Evolutionary conservation across 2,329 filamentous ascomycete species (phyloP).

Genomic region (Xylaria sp.): DNA sequence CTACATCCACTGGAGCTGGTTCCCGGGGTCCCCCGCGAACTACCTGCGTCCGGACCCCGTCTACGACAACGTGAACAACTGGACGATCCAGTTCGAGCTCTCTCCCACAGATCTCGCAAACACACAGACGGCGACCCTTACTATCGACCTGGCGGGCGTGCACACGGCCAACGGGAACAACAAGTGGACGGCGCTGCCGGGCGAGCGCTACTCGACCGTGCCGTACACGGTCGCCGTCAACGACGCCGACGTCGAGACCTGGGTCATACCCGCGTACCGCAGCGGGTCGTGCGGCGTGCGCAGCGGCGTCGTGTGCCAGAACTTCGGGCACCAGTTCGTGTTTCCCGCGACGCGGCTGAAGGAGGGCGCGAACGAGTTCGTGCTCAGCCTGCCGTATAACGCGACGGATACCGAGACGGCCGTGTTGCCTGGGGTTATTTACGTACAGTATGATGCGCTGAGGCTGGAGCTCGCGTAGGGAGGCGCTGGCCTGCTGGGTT

Average conservation of each 20-base stretch:
- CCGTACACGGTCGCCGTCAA: slow-evolving; percentile 59
- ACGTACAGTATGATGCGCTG: slow-evolving; percentile 74
- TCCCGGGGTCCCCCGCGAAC: slow-evolving; percentile 64
- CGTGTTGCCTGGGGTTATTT: slow-evolving; percentile 63
- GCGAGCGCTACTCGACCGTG: slow-evolving; percentile 64
- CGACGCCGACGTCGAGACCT: slow-evolving; percentile 53
- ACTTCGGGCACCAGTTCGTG: slow-evolving; percentile 67
- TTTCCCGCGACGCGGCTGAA: slow-evolving; percentile 63
- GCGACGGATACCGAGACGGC: slow-evolving; percentile 70
- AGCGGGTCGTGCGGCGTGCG: slow-evolving; percentile 70
- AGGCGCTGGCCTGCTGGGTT: not conserved
- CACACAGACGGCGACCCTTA: slow-evolving; percentile 65
- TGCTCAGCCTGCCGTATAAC: slow-evolving; percentile 68
- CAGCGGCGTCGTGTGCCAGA: slow-evolving; percentile 70
- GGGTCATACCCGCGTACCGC: slow-evolving; percentile 55
- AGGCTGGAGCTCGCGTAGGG: slow-evolving; percentile 58
- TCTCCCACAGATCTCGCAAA: slow-evolving; percentile 55
- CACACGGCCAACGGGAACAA: slow-evolving; percentile 68
- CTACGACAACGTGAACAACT: slow-evolving; percentile 59
- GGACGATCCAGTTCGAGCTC: slow-evolving; percentile 67
- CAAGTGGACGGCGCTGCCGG: slow-evolving; percentile 64
- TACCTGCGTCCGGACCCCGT: slow-evolving; percentile 57
- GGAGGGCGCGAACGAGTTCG: slow-evolving; percentile 65
- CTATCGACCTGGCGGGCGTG: slow-evolving; percentile 71
- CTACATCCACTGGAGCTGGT: slow-evolving; percentile 74